phyloP scores from a whole-genome alignment of 208 protist genomes.

The Blastocrithidia nonstop region DNA sequence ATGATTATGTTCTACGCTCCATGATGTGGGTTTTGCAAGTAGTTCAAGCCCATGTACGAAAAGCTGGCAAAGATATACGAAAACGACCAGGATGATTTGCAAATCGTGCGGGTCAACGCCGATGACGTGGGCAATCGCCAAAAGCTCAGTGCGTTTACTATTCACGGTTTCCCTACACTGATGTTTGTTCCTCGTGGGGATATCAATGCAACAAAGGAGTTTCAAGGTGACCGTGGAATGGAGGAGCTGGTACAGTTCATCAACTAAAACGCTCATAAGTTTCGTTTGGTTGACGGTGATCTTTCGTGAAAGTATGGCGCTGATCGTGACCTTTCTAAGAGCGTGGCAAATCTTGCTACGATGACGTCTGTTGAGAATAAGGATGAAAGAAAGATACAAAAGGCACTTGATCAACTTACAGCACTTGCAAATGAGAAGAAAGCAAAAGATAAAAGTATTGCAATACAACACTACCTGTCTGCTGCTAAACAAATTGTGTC shows the following conservation, averaged over 20 bases:
- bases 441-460: too few species aligned
- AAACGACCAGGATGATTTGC: conserved; percentile 45
- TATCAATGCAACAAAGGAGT: conserved; percentile 13
- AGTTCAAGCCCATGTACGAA: conserved; percentile 39
- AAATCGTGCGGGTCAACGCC: conserved; percentile 52
- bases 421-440: too few species aligned
- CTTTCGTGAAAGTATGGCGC: conserved; percentile 26
- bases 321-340: conserved; percentile 9
- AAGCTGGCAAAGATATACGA: conserved; percentile 24
- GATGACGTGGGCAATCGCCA: conserved; percentile 14
- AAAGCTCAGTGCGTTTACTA: conserved; percentile 10
- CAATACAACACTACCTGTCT: too few species aligned
- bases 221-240: conserved; percentile 19
- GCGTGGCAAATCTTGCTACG: too few species aligned
- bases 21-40: conserved; percentile 84
- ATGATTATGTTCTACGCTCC: conserved; percentile 67
- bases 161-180: conserved; percentile 41
- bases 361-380: too few species aligned
- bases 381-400: too few species aligned
- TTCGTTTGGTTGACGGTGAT: conserved; percentile 32
- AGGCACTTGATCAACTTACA: too few species aligned
- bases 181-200: conserved; percentile 44
- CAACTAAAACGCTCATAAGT: conserved; percentile 26
- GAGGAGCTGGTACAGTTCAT: conserved; percentile 46
- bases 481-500: too few species aligned